Conservation (phyloP, 345 rosid species). For the Bruguiera parviflora region DNA sequence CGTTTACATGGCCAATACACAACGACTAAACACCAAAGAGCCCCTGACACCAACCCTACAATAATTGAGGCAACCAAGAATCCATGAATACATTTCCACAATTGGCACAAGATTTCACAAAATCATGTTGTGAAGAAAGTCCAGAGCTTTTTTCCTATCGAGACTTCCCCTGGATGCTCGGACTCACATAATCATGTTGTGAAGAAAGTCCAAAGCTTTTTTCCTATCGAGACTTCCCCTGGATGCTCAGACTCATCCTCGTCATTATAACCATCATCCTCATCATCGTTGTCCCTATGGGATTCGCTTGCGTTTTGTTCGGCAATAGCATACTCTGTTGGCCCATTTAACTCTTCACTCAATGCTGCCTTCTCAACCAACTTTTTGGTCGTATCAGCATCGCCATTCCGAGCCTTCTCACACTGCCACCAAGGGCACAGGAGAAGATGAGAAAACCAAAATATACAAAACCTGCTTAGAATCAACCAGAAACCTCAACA, state of each 20-base stretch:
- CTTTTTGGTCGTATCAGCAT: conserved; percentile 38
- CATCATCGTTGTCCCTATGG: conserved; percentile 28
- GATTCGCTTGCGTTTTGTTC: conserved; percentile 34
- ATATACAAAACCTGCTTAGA: neutral
- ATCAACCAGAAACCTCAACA: neutral
- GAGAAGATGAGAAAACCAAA: neutral
- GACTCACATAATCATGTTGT: conserved; percentile 46
- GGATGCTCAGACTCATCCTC: conserved; percentile 64
- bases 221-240: conserved; percentile 74
- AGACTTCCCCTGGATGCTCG: conserved; percentile 72
- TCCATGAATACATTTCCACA: conserved; percentile 10
- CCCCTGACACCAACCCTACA: conserved; percentile 37
- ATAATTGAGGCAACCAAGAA: conserved; percentile 21
- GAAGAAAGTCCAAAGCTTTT: conserved; percentile 92
- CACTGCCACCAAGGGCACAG: conserved; percentile 34
- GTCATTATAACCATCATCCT: conserved; percentile 40
- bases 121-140: conserved; percentile 71
- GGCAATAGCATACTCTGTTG: conserved; percentile 38
- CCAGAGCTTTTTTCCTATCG: conserved; percentile 93
- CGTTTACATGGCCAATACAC: conserved; percentile 34
- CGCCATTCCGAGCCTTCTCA: conserved; percentile 39
- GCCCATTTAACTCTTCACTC: conserved; percentile 82
- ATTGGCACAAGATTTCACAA: conserved; percentile 1
- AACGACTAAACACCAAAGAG: conserved; percentile 30
- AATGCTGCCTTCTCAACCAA: conserved; percentile 34